Evolutionary conservation across 345 rosid species (phyloP).

Genomic region (Theobroma cacao): DNA sequence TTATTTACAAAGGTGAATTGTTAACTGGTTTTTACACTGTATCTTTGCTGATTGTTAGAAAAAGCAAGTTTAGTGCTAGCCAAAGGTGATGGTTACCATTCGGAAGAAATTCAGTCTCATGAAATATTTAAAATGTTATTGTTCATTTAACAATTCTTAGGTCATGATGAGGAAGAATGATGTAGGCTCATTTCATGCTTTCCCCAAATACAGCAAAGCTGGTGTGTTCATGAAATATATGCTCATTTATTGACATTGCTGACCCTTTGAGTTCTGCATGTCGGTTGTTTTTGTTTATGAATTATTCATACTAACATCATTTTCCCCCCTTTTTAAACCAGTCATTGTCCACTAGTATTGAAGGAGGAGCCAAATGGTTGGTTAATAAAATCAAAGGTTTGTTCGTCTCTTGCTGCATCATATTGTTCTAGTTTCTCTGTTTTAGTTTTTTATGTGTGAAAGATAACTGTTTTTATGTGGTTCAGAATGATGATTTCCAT

Average conservation of each 20-base stretch:
- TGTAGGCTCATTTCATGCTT: neutral
- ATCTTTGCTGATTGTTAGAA: too few relatives aligned
- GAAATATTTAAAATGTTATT: neutral
- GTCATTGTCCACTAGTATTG: slow-evolving; percentile 41
- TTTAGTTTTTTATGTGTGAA: neutral
- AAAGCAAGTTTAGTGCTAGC: too few relatives aligned
- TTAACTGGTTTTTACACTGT: too few relatives aligned
- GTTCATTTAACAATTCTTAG: neutral
- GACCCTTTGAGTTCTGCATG: neutral
- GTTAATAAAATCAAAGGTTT: slow-evolving; percentile 91
- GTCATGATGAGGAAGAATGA: neutral
- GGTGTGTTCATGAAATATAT: neutral
- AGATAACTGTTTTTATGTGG: neutral
- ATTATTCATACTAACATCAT: neutral
- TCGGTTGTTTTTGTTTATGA: neutral
- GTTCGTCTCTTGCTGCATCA: neutral
- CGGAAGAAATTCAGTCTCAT: neutral
- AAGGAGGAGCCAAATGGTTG: slow-evolving; percentile 91
- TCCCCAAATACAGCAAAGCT: neutral
- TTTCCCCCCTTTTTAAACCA: neutral
- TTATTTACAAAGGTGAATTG: too few relatives aligned
- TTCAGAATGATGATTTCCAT: neutral
- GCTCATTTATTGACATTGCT: neutral
- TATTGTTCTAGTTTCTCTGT: neutral
- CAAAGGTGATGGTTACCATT: too few relatives aligned